Percentiles rank a stretch among this genome's conserved stretches.
phyloP scores from a whole-genome alignment of 2,329 filamentous ascomycete genomes.

The Pleoardoris graminearum region DNA sequence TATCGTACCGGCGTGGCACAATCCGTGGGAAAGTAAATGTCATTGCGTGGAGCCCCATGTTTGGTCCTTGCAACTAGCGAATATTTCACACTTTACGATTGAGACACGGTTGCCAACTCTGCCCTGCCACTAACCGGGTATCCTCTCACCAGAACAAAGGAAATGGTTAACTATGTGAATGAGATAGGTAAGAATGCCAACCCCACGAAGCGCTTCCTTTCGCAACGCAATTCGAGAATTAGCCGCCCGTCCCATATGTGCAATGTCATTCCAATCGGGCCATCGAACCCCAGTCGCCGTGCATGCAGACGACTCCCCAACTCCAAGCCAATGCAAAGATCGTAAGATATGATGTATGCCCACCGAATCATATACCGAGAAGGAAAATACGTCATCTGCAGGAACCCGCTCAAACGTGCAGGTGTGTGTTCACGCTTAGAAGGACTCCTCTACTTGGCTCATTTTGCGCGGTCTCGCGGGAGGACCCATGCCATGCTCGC shows the following conservation, averaged over 20 bases:
- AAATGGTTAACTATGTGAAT: slow-evolving; percentile 30
- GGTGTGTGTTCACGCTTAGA: slow-evolving; percentile 40
- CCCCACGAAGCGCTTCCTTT: background rate
- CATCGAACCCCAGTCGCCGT: slow-evolving; percentile 4
- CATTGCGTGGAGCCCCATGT: no score
- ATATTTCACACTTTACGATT: background rate
- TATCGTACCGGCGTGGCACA: no score
- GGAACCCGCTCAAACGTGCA: slow-evolving; percentile 10
- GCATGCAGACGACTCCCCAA: slow-evolving; percentile 4
- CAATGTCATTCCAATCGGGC: slow-evolving; percentile 8
- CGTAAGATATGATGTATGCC: slow-evolving; percentile 23
- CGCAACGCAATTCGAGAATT: background rate
- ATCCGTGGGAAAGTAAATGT: no score
- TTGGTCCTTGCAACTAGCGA: no score
- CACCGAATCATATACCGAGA: slow-evolving; percentile 25
- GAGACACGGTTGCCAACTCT: background rate
- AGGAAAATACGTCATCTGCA: slow-evolving; percentile 28
- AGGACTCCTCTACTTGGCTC: slow-evolving; percentile 59
- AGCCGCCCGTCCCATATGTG: slow-evolving; percentile 11
- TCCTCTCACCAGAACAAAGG: slow-evolving; percentile 27
- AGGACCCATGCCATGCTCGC: slow-evolving; percentile 51
- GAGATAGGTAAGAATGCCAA: slow-evolving; percentile 31
- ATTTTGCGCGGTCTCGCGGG: slow-evolving; percentile 55
- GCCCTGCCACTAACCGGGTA: slow-evolving; percentile 8
- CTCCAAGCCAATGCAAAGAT: slow-evolving; percentile 22